phyloP scores from a whole-genome alignment of 2,329 filamentous ascomycete genomes.

The Sarocladiaceae sp. region DNA sequence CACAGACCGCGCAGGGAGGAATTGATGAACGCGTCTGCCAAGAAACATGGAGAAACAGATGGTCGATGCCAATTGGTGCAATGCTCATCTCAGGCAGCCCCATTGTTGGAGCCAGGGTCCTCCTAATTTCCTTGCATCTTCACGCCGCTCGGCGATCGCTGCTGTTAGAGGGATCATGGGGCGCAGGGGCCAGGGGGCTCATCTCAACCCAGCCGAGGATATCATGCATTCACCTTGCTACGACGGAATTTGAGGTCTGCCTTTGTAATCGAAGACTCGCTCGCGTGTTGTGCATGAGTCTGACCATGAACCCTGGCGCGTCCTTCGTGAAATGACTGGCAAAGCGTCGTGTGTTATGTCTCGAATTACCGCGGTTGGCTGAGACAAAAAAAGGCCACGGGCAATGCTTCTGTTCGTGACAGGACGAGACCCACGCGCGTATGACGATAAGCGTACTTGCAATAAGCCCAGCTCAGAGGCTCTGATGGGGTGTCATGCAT shows the following conservation, averaged over 20 bases:
- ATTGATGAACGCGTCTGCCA: constrained; percentile 4
- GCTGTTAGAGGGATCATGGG: not conserved
- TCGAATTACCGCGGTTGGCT: too few species aligned
- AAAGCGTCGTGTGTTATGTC: too few species aligned
- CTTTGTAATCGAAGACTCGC: constrained; percentile 3
- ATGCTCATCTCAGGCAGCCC: not conserved
- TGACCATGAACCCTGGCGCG: too few species aligned
- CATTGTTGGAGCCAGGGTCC: constrained; percentile 2
- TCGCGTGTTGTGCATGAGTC: too few species aligned
- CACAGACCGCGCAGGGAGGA: constrained; percentile 3
- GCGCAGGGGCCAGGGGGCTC: not conserved
- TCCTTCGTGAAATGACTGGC: too few species aligned
- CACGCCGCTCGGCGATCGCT: constrained; percentile 6
- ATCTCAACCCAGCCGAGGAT: not conserved
- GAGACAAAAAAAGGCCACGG: too few species aligned
- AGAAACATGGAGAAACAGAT: constrained; percentile 9
- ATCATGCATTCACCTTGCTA: constrained; percentile 1
- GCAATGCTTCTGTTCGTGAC: too few species aligned
- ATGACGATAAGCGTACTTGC: too few species aligned
- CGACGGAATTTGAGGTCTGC: not conserved
- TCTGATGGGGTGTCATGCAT: too few species aligned
- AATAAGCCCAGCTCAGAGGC: too few species aligned
- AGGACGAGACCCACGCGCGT: too few species aligned
- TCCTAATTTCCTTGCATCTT: constrained; percentile 7
- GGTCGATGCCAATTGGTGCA: constrained; percentile 6